These are phyloP conservation scores for Yamadazyma sp. DNA, from an alignment of 805 yeast genomes.

Conservation along the genomic window DNA sequence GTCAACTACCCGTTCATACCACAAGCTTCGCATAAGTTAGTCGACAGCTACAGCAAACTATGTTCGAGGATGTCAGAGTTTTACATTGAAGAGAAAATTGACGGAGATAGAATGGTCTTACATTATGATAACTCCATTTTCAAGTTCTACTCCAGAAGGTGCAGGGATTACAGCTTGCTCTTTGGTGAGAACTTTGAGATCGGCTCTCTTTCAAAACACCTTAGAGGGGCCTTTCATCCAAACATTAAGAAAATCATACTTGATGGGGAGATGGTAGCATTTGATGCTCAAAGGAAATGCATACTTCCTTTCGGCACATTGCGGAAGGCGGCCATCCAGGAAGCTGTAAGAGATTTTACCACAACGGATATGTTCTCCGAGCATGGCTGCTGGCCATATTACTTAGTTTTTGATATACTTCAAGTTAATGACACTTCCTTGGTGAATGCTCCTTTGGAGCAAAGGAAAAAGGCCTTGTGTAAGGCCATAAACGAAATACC, in stretches of 20 bases:
- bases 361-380: constrained; percentile 34
- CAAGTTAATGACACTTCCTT: constrained; percentile 66
- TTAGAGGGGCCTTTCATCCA: constrained; percentile 42
- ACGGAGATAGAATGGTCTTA: constrained; percentile 85
- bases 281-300: constrained; percentile 56
- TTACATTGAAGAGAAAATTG: constrained; percentile 85
- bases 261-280: constrained; percentile 95
- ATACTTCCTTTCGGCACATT: constrained; percentile 81
- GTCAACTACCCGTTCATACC: constrained; percentile 67
- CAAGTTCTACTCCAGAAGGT: constrained; percentile 62
- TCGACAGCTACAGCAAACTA: constrained; percentile 48
- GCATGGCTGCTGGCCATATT: constrained; percentile 49
- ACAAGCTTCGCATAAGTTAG: constrained; percentile 64
- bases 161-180: constrained; percentile 67
- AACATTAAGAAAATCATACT: constrained; percentile 46
- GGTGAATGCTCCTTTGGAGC: constrained; percentile 50
- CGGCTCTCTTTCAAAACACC: constrained; percentile 57
- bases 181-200: constrained; percentile 56
- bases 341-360: constrained; percentile 40
- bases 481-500: constrained; percentile 47
- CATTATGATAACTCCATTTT: constrained; percentile 54
- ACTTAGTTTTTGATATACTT: constrained; percentile 71
- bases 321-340: constrained; percentile 65
- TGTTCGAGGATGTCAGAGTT: constrained; percentile 51
- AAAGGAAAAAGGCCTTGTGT: constrained; percentile 54